Conservation (phyloP, 306 rosid species). For the Vigna hirtella region DNA sequence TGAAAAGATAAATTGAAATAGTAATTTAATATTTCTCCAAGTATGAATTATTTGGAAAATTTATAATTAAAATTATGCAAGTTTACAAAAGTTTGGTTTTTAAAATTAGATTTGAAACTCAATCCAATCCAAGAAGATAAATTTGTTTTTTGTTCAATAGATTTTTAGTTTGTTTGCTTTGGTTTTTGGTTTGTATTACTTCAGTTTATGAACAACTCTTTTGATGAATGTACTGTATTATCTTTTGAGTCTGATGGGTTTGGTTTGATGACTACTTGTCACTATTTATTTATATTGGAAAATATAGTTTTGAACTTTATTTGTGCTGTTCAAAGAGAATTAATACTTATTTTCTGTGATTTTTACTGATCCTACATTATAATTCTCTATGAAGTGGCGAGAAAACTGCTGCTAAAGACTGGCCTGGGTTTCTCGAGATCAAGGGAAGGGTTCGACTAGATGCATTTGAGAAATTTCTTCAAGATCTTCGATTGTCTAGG, state of each 20-base stretch:
- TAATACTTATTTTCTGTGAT: constrained; percentile 10
- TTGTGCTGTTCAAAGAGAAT: constrained; percentile 6
- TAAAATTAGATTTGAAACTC: too few species aligned
- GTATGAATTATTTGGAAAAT: neutral
- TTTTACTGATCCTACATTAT: constrained; percentile 42
- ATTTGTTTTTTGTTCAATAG: neutral
- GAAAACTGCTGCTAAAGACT: constrained; percentile 73
- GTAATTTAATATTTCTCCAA: neutral
- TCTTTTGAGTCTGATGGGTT: neutral
- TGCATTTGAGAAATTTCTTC: constrained; percentile 91
- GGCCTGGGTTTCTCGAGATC: constrained; percentile 89
- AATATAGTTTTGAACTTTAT: neutral
- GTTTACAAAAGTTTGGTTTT: too few species aligned
- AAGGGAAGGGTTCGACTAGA: constrained; percentile 97
- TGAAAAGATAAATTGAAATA: neutral
- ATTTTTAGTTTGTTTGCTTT: neutral
- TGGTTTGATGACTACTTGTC: neutral
- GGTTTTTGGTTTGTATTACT: neutral
- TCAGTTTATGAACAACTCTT: neutral
- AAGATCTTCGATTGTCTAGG: constrained; percentile 84
- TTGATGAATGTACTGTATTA: neutral
- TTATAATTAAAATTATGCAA: too few species aligned
- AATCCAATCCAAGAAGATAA: too few species aligned
- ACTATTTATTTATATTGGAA: constrained; percentile 23
- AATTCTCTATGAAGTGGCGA: constrained; percentile 74